Base-by-base conservation (phyloP, 805 yeast genomes). In the Candida oleophila region DNA sequence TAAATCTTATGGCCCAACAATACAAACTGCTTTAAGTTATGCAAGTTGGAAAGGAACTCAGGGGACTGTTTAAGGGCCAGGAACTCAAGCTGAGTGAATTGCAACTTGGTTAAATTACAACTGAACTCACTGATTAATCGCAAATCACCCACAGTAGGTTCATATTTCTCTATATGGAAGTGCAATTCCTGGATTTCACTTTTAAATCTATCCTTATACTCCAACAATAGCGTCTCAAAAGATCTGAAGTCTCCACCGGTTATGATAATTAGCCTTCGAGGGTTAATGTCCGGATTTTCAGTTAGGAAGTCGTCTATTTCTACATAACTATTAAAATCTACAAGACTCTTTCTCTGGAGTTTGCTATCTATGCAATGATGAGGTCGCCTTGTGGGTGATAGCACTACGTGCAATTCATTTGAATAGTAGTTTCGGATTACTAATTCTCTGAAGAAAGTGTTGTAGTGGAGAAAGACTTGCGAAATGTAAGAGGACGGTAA, bases 251-350 rank as follows among this genome's bases (percentile, higher is more conserved):
- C 73, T 16, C 61, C 61, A 19, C 70, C 68, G 25, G 66, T 57
- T 30, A 62, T 46, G 28, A 69, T 47, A 22, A 65, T 51, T n/a
- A 64, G 32, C 34, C 55, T 55, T 14, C 49, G 41, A 3, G 74
- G 74, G 9, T 48, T 49, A 15, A 68, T 53, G 41, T 64, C 66
- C 1, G 56, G 60, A 43, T 66, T 60, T n/a, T 50, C 50, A 14
- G 41, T 41, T n/a, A 68, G 50, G 46, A 69, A 66, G 37, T 64
- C 69, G 36, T 57, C 65, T 43, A 68, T 64, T 41, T 65, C 68
- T 18, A 60, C 65, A 45, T 42, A 66, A 14, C 61, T 59, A 22
- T 47, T 49, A 20, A 69, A 55, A 39, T 54, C 59, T 30, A 44
- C 43, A 2, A 55, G 41, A 9, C 45, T 46, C 16, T 21, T 46